Conservation (phyloP, 2,329 filamentous ascomycete genomes). For the Fusarium euwallaceae region DNA sequence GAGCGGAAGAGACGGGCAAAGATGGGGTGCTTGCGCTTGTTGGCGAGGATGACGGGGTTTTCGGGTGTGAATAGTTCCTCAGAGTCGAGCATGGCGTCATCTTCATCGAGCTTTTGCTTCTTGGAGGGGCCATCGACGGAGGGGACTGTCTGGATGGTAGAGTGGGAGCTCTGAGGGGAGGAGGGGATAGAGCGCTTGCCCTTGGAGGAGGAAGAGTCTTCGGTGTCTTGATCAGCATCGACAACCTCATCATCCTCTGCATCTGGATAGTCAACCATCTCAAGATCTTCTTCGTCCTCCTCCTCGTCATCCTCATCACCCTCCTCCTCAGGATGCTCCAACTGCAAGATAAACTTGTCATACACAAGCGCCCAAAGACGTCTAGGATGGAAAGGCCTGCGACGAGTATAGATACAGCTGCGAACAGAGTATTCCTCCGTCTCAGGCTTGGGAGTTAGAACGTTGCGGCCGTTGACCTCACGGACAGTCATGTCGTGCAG, state of each 20-base stretch:
- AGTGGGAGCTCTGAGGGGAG: conserved; percentile 42
- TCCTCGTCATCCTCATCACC: conserved; percentile 50
- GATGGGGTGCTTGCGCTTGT: conserved; percentile 66
- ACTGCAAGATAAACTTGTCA: conserved; percentile 65
- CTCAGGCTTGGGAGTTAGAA: conserved; percentile 75
- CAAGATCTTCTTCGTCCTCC: conserved; percentile 45
- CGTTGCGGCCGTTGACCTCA: conserved; percentile 64
- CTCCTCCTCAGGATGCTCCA: conserved; percentile 56
- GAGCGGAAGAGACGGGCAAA: conserved; percentile 71
- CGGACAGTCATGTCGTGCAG: conserved; percentile 76
- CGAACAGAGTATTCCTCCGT: conserved; percentile 80
- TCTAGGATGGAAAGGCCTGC: conserved; percentile 66
- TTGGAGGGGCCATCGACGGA: conserved; percentile 33
- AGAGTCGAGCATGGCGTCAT: conserved; percentile 32
- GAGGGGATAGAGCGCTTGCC: conserved; percentile 34
- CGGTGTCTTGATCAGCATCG: neutral
- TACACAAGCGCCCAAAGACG: conserved; percentile 60
- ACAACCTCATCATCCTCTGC: conserved; percentile 25
- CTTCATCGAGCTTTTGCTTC: conserved; percentile 28
- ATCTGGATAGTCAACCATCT: conserved; percentile 35
- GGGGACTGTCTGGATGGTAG: conserved; percentile 41
- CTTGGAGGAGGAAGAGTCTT: conserved; percentile 28
- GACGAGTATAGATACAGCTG: conserved; percentile 76
- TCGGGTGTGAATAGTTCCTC: conserved; percentile 51
- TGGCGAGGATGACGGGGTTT: conserved; percentile 63